These are phyloP conservation scores for Geosiphon pyriformis DNA, from an alignment of 192 early-diverging fungal genomes.

Conservation along the genomic window DNA sequence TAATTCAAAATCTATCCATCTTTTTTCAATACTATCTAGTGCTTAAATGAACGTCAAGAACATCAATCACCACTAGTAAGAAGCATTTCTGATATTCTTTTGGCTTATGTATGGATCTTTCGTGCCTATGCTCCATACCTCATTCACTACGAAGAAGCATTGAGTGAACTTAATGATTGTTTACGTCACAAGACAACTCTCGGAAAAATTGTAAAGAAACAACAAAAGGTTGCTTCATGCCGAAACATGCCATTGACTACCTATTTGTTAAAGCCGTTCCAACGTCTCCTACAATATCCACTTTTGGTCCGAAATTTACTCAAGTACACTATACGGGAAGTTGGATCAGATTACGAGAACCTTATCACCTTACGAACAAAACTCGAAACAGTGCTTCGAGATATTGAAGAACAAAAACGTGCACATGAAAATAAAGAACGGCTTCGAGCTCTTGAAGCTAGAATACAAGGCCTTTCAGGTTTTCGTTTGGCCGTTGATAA, in stretches of 20 bases:
- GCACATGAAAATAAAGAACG: slow-evolving; percentile 27
- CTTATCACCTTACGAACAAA: slow-evolving; percentile 24
- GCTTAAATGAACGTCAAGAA: slow-evolving; percentile 50
- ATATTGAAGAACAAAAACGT: slow-evolving; percentile 30
- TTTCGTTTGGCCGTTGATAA: slow-evolving; percentile 19
- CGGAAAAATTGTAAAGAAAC: slow-evolving; percentile 41
- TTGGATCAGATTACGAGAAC: slow-evolving; percentile 27
- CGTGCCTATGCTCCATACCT: slow-evolving; percentile 48
- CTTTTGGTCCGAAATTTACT: slow-evolving; percentile 50
- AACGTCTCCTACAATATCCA: slow-evolving; percentile 59
- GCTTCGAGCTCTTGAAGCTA: slow-evolving; percentile 19
- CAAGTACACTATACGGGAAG: slow-evolving; percentile 28
- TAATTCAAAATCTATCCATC: not conserved
- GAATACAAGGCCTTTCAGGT: slow-evolving; percentile 24
- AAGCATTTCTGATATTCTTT: slow-evolving; percentile 48
- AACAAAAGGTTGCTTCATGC: slow-evolving; percentile 44
- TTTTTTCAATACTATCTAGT: not conserved
- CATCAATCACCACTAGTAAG: slow-evolving; percentile 47
- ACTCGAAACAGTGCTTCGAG: slow-evolving; percentile 23
- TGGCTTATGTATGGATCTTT: slow-evolving; percentile 42
- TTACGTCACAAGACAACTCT: slow-evolving; percentile 42
- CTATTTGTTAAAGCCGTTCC: slow-evolving; percentile 52
- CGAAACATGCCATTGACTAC: slow-evolving; percentile 49
- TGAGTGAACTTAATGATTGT: slow-evolving; percentile 42
- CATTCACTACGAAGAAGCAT: slow-evolving; percentile 53